Conservation (phyloP, 75 land plant species). For the Picea glauca region DNA sequence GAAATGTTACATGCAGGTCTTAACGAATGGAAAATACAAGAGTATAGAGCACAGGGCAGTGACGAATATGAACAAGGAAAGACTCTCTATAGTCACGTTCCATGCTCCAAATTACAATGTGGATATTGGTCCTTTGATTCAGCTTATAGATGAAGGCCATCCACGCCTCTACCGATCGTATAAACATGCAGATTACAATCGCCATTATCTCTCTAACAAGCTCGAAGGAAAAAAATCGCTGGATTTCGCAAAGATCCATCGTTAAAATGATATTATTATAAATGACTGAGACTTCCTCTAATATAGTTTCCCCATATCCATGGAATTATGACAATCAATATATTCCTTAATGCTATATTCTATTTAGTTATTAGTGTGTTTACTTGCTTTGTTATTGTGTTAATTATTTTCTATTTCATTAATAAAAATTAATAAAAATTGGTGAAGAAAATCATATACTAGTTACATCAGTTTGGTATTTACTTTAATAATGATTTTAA, state of each 20-base stretch:
- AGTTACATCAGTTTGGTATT: too few species aligned
- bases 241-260: slow-evolving; percentile 34
- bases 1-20: neutral
- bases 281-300: too few species aligned
- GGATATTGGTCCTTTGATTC: slow-evolving; percentile 19
- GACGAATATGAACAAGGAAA: neutral
- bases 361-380: too few species aligned
- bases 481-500: too few species aligned
- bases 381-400: too few species aligned
- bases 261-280: too few species aligned
- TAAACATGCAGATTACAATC: slow-evolving; percentile 68
- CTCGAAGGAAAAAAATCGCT: slow-evolving; percentile 57
- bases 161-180: slow-evolving; percentile 6
- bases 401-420: too few species aligned
- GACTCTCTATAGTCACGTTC: slow-evolving; percentile 14
- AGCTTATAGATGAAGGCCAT: slow-evolving; percentile 14
- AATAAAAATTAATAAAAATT: too few species aligned
- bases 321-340: too few species aligned
- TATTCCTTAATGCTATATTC: too few species aligned
- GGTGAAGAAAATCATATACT: too few species aligned
- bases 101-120: slow-evolving; percentile 11
- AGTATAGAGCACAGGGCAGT: slow-evolving; percentile 12
- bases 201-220: slow-evolving; percentile 55
- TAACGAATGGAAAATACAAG: slow-evolving; percentile 16
- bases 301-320: too few species aligned